Evolutionary conservation across 768 basidiomycete species (phyloP).

Genomic region (Boletus coccyginus): DNA sequence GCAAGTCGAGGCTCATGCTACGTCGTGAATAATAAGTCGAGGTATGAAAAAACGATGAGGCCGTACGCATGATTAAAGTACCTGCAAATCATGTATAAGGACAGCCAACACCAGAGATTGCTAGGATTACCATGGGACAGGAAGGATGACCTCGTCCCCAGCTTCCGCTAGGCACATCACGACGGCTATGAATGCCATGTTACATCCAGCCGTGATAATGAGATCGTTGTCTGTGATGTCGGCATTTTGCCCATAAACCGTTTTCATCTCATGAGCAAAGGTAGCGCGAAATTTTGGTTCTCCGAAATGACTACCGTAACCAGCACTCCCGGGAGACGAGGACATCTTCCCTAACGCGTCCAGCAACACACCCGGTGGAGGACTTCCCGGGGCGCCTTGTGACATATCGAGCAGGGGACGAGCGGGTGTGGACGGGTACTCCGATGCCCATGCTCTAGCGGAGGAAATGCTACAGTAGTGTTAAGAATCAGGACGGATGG

Average conservation of each 20-base stretch:
- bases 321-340: conserved; percentile 42
- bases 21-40: background rate
- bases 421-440: conserved; percentile 39
- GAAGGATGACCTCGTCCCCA: conserved; percentile 71
- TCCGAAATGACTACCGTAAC: conserved; percentile 62
- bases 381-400: conserved; percentile 69
- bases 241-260: conserved; percentile 47
- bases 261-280: conserved; percentile 59
- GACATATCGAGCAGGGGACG: conserved; percentile 67
- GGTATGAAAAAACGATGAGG: background rate
- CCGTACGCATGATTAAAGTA: conserved; percentile 65
- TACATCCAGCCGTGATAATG: conserved; percentile 70
- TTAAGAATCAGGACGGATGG: background rate
- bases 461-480: conserved; percentile 46
- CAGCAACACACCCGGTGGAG: conserved; percentile 55
- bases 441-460: conserved; percentile 54
- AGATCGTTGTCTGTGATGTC: conserved; percentile 57
- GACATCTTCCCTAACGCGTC: conserved; percentile 45
- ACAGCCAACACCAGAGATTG: background rate
- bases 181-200: conserved; percentile 63
- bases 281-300: conserved; percentile 50
- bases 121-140: conserved; percentile 58
- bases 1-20: conserved; percentile 67
- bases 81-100: conserved; percentile 31
- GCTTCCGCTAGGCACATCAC: conserved; percentile 64